Conservation (phyloP, 768 basidiomycete species). For the Cystobasidiopsis lactophilus region DNA sequence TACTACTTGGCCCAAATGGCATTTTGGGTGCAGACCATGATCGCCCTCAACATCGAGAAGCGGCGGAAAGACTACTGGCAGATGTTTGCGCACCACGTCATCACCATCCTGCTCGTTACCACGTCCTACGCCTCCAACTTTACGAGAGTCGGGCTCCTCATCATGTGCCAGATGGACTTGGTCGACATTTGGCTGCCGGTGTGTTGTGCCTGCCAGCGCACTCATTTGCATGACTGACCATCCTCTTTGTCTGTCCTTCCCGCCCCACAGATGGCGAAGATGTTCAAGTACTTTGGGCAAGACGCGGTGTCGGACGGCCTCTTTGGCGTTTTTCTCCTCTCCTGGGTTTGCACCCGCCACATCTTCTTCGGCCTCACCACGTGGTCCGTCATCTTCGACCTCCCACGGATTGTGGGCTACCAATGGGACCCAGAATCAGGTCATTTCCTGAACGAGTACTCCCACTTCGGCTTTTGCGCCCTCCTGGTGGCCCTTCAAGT, state of each 20-base stretch:
- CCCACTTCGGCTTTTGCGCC: conserved; percentile 32
- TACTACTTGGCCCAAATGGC: conserved; percentile 17
- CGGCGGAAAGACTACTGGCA: conserved; percentile 60
- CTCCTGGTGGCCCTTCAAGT: conserved; percentile 23
- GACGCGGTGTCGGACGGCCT: conserved; percentile 43
- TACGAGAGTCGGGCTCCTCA: conserved; percentile 68
- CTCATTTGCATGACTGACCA: too few relatives aligned
- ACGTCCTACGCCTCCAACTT: conserved; percentile 60
- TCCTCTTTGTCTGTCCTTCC: too few relatives aligned
- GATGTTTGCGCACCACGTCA: conserved; percentile 66
- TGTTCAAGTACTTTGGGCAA: conserved; percentile 62
- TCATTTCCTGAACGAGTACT: conserved; percentile 33
- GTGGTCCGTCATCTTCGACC: conserved; percentile 36
- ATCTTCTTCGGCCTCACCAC: conserved; percentile 55
- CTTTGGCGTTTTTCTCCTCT: conserved; percentile 62
- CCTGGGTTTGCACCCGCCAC: conserved; percentile 81
- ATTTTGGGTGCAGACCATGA: conserved; percentile 69
- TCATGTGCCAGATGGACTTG: conserved; percentile 83
- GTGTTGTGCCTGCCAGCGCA: conserved; percentile 24
- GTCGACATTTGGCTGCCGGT: conserved; percentile 84
- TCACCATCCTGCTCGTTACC: conserved; percentile 57
- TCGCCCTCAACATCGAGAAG: conserved; percentile 81
- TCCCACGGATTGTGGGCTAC: conserved; percentile 32
- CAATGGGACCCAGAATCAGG: conserved; percentile 41
- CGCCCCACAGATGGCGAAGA: conserved; percentile 80